Evolutionary conservation across 495 filamentous ascomycete genomes (phyloP).

Genomic region (Poronia punctata): DNA sequence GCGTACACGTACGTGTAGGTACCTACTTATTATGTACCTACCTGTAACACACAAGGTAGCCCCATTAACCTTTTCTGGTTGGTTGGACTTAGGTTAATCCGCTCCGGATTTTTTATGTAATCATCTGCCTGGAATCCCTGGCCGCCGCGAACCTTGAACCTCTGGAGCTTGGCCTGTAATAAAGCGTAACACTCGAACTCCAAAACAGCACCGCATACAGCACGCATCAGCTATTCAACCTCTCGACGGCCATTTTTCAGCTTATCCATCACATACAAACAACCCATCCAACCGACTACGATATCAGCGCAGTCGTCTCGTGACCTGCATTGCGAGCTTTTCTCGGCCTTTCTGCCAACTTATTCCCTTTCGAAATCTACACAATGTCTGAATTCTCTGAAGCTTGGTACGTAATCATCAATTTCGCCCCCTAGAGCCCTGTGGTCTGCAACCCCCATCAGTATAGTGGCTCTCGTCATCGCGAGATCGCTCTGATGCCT

Average conservation of each 20-base stretch:
- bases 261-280: constrained; percentile 14
- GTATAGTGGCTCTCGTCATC: constrained; percentile 7
- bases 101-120: constrained; percentile 30
- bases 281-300: constrained; percentile 10
- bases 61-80: constrained; percentile 8
- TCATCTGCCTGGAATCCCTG: constrained; percentile 6
- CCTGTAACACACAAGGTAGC: no score
- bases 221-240: constrained; percentile 4
- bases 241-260: constrained; percentile 6
- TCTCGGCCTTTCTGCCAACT: constrained; percentile 14
- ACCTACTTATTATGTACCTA: no score
- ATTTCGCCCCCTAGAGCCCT: constrained; percentile 6
- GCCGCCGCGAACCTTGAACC: constrained; percentile 1
- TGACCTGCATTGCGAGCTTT: constrained; percentile 9
- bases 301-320: constrained; percentile 5
- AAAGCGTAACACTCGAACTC: constrained; percentile 31
- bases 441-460: constrained; percentile 12
- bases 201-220: constrained; percentile 31
- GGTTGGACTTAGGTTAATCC: constrained; percentile 8
- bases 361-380: constrained; percentile 25
- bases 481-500: constrained; percentile 1
- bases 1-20: no score
- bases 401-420: constrained; percentile 31
- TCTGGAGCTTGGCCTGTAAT: constrained; percentile 28
- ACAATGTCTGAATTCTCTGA: constrained; percentile 40